phyloP scores from a whole-genome alignment of 2,329 filamentous ascomycete genomes.

The Sphaerostilbella broomeana region DNA sequence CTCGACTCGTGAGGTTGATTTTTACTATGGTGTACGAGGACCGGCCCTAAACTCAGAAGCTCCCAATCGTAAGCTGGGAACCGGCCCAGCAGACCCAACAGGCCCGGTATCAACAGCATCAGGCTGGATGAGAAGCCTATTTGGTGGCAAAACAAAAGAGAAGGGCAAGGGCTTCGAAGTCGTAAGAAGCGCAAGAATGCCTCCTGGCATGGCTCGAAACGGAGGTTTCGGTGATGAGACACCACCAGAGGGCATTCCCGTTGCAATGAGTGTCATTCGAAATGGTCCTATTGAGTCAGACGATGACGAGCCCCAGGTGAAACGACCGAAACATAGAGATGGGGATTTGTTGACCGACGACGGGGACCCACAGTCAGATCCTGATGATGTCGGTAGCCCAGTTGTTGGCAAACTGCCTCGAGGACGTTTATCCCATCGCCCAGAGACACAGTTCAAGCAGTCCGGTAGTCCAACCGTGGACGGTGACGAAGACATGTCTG shows the following conservation, averaged over 20 bases:
- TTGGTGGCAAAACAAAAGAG: constrained; percentile 83
- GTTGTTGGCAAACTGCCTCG: constrained; percentile 24
- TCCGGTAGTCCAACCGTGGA: constrained; percentile 1
- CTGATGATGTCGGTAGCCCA: constrained; percentile 37
- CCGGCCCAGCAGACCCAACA: constrained; percentile 89
- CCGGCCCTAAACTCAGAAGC: constrained; percentile 77
- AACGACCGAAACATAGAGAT: constrained; percentile 21
- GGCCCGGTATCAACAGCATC: constrained; percentile 83
- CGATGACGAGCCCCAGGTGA: constrained; percentile 37
- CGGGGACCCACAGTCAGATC: constrained; percentile 36
- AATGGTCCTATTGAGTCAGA: constrained; percentile 60
- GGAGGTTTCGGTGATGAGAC: constrained; percentile 56
- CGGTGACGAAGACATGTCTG: constrained; percentile 33
- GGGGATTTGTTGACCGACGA: constrained; percentile 39
- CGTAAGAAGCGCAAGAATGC: constrained; percentile 81
- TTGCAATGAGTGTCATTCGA: constrained; percentile 54
- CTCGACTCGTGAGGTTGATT: constrained; percentile 88
- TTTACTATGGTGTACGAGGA: constrained; percentile 90
- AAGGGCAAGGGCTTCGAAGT: constrained; percentile 97
- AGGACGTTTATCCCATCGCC: constrained; percentile 7
- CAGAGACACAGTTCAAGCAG: neutral
- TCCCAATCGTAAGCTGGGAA: constrained; percentile 78
- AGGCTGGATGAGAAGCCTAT: constrained; percentile 76
- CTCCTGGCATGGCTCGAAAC: constrained; percentile 56
- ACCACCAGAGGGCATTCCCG: constrained; percentile 59